These are phyloP conservation scores for Agrostemma githago DNA, from an alignment of 148 eudicot genomes.

Conservation along the genomic window DNA sequence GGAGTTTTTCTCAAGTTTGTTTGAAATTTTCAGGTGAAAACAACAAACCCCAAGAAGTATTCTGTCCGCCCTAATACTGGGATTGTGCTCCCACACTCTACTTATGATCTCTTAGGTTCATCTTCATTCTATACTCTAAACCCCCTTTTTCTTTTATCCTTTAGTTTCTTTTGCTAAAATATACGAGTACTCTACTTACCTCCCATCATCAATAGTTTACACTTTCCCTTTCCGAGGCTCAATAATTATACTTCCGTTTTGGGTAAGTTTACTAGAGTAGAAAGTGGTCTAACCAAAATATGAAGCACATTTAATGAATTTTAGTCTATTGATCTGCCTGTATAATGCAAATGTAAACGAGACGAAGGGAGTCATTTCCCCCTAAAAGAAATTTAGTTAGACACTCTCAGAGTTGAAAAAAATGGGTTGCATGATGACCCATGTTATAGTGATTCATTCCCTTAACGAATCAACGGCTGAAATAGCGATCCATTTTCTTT, in stretches of 20 bases:
- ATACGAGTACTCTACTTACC: no score
- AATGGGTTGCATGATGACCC: background rate
- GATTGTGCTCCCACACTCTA: conserved; percentile 61
- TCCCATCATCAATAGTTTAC: no score
- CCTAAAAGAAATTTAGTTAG: no score
- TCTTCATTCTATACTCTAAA: background rate
- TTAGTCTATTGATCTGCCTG: no score
- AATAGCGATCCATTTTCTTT: background rate
- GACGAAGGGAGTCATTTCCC: no score
- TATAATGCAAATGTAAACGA: no score
- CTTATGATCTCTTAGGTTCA: conserved; percentile 70
- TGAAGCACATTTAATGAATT: no score
- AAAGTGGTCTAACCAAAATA: no score
- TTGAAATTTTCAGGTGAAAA: conserved; percentile 54
- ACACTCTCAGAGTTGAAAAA: no score
- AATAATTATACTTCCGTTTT: no score
- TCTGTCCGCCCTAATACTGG: conserved; percentile 86
- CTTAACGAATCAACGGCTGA: background rate
- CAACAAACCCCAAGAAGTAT: conserved; percentile 91
- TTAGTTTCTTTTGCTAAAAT: background rate
- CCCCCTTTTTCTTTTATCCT: background rate
- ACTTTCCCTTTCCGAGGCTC: no score
- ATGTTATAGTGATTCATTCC: background rate
- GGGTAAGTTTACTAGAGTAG: no score
- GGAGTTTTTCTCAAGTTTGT: background rate